phyloP scores from a whole-genome alignment of 1,284 basidiomycete species.

The Pseudozyma sp. region DNA sequence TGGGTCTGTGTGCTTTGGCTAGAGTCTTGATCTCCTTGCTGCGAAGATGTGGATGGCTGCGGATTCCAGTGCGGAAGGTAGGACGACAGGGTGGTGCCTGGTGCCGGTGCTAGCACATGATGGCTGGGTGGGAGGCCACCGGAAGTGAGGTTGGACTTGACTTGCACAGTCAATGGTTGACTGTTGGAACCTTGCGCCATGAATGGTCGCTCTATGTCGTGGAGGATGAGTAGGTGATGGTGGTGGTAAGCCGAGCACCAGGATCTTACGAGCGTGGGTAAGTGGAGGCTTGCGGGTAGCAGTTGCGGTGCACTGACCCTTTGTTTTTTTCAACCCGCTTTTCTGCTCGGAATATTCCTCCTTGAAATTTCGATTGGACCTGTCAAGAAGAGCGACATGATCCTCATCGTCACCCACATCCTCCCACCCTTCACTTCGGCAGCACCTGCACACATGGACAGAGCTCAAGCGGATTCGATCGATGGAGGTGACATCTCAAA shows the following conservation, averaged over 20 bases:
- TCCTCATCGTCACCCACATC: not conserved
- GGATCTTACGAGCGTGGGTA: not conserved
- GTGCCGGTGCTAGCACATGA: conserved; percentile 49
- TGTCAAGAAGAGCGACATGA: not conserved
- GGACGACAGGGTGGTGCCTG: conserved; percentile 45
- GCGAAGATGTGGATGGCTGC: conserved; percentile 12
- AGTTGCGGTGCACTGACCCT: not conserved
- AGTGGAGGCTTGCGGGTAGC: too few species aligned
- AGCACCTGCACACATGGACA: conserved; percentile 6
- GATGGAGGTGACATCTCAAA: conserved; percentile 28
- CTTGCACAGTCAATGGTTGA: conserved; percentile 13
- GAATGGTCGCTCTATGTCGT: not conserved
- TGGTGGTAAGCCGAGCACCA: conserved; percentile 1
- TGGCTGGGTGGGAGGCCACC: conserved; percentile 36
- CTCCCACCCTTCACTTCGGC: not conserved
- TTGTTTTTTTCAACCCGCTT: not conserved
- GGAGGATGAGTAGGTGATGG: not conserved
- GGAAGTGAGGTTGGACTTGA: conserved; percentile 20
- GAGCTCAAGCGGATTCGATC: not conserved
- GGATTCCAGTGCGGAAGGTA: conserved; percentile 46
- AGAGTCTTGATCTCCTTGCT: not conserved
- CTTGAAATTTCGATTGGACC: not conserved
- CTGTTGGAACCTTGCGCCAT: conserved; percentile 1
- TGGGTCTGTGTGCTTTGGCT: conserved; percentile 3
- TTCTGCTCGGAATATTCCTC: not conserved